These are phyloP conservation scores for Ceratobasidium sp. DNA, from an alignment of 1,284 basidiomycete species.

Conservation along the genomic window DNA sequence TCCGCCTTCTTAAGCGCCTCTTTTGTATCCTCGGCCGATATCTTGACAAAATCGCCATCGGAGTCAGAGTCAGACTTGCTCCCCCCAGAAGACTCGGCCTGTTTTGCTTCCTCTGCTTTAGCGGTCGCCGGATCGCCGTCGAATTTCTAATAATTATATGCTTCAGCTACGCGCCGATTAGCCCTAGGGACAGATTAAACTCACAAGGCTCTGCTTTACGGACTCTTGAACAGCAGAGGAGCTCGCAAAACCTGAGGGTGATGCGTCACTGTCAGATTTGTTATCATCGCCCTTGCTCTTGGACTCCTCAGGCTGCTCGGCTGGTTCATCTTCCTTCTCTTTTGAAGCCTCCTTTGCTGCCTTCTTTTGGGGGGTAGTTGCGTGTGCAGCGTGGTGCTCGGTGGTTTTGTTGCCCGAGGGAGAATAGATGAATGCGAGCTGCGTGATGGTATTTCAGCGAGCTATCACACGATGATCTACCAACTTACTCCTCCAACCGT, in stretches of 20 bases:
- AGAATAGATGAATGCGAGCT: slow-evolving; percentile 32
- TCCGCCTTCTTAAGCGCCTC: slow-evolving; percentile 18
- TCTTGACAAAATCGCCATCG: slow-evolving; percentile 35
- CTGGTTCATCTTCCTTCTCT: slow-evolving; percentile 18
- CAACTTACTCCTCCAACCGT: slow-evolving; percentile 31
- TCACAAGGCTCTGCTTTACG: slow-evolving; percentile 28
- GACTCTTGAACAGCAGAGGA: slow-evolving; percentile 13
- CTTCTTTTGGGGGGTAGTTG: slow-evolving; percentile 14
- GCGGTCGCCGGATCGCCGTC: slow-evolving; percentile 39
- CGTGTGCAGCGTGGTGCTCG: slow-evolving; percentile 14
- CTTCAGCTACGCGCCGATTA: background rate
- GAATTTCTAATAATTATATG: slow-evolving; percentile 10
- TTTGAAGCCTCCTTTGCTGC: slow-evolving; percentile 14
- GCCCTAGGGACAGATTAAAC: background rate
- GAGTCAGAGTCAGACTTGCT: slow-evolving; percentile 14
- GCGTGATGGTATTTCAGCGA: slow-evolving; percentile 10
- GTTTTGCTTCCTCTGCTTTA: slow-evolving; percentile 36
- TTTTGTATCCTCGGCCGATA: background rate
- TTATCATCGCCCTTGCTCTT: slow-evolving; percentile 19
- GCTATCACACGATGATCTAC: background rate
- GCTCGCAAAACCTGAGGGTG: background rate
- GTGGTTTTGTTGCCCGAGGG: background rate
- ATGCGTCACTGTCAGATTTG: background rate
- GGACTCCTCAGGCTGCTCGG: slow-evolving; percentile 1
- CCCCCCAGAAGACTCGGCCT: background rate